Evolutionary conservation across 305 asterid species (phyloP).

Genomic region (Fraxinus albicans): DNA sequence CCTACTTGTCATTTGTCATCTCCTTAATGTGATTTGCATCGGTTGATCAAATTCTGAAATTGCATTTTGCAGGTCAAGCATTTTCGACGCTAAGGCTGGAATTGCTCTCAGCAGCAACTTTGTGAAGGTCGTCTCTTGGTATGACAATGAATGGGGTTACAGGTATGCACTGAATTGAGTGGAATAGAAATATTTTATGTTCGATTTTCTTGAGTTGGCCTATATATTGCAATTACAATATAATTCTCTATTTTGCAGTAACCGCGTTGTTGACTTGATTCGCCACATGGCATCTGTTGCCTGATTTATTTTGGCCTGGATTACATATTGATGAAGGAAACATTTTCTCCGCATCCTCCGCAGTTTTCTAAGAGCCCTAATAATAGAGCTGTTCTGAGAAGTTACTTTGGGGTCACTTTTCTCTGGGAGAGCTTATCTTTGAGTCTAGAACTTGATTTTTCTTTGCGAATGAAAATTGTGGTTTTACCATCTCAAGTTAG

Average conservation of each 20-base stretch:
- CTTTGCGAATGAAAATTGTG: not conserved
- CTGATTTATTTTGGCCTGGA: conserved; percentile 5
- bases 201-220: not conserved
- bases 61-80: conserved; percentile 60
- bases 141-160: conserved; percentile 93
- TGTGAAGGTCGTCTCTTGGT: conserved; percentile 81
- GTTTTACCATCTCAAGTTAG: not conserved
- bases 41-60: not conserved
- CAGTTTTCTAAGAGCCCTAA: not conserved
- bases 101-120: conserved; percentile 71
- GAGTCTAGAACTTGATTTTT: not conserved
- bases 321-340: not conserved
- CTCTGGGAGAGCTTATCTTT: not conserved
- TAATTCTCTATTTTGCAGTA: conserved; percentile 37
- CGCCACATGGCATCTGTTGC: conserved; percentile 67
- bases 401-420: not conserved
- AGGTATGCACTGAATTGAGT: conserved; percentile 41
- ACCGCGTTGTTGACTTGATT: conserved; percentile 70
- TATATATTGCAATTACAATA: not conserved
- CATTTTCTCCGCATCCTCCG: not conserved
- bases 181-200: conserved; percentile 32
- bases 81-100: conserved; percentile 86
- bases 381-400: conserved; percentile 28
- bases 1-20: not conserved
- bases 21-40: not conserved